phyloP scores from a whole-genome alignment of 495 filamentous ascomycete species.

The Cercophora newfieldiana region DNA sequence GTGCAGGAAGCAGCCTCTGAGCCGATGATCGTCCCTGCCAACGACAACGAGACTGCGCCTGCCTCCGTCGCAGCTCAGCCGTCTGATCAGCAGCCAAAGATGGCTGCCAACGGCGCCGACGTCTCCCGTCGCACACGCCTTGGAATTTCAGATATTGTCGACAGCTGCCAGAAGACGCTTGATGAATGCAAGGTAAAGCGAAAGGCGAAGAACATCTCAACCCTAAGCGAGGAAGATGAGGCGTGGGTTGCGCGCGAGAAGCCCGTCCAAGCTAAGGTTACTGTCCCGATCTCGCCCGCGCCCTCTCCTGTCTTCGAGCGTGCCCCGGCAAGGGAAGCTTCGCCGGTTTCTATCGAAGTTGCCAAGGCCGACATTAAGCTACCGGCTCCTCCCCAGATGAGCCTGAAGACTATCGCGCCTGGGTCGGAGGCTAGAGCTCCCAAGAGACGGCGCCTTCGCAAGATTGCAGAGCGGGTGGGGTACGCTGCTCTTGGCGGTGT shows the following conservation, averaged over 20 bases:
- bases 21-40: neutral
- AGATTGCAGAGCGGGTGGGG: constrained; percentile 38
- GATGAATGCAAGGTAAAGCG: constrained; percentile 25
- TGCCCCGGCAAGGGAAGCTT: neutral
- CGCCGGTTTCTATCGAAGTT: neutral
- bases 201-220: constrained; percentile 41
- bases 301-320: neutral
- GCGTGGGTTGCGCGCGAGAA: constrained; percentile 9
- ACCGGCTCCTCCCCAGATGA: neutral
- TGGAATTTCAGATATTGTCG: constrained; percentile 36
- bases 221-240: constrained; percentile 30
- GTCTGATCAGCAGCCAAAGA: neutral
- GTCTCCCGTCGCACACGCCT: constrained; percentile 27
- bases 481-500: constrained; percentile 45
- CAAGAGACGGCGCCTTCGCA: constrained; percentile 37
- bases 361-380: neutral
- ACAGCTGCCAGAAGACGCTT: constrained; percentile 6
- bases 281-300: neutral
- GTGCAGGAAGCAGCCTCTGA: neutral
- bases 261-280: neutral
- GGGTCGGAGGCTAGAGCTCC: constrained; percentile 19
- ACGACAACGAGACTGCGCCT: neutral
- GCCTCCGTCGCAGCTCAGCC: neutral
- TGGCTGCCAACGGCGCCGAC: neutral
- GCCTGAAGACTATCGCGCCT: neutral